A percentile compares a stretch with the other conserved stretches of the same genome.
Conservation (phyloP, 805 yeast genomes). For the Cyberlindnera meyerae region DNA sequence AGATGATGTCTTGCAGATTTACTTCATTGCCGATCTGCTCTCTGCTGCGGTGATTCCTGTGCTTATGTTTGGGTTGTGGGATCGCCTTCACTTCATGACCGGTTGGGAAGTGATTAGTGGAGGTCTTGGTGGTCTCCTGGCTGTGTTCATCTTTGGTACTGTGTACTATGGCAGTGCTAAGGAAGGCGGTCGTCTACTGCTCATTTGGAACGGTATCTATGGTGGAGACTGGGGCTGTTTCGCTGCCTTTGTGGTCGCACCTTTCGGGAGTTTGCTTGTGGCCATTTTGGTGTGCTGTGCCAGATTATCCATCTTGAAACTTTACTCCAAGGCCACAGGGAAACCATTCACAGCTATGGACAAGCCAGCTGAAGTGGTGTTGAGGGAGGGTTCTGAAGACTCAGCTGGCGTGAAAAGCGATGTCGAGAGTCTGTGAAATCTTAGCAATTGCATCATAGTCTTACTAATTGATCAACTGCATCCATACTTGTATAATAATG, state of each 20-base stretch:
- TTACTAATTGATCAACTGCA: too few species aligned
- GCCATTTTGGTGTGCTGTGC: conserved; percentile 47
- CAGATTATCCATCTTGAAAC: conserved; percentile 35
- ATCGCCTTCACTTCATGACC: conserved; percentile 59
- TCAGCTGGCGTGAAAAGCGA: too few species aligned
- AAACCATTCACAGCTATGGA: conserved; percentile 33
- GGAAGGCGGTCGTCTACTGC: conserved; percentile 71
- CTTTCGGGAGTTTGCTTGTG: conserved; percentile 67
- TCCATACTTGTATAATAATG: too few species aligned
- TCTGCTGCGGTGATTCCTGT: conserved; percentile 86
- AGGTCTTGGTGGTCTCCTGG: conserved; percentile 76
- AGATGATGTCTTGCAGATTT: conserved; percentile 77
- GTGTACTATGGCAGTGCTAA: conserved; percentile 67
- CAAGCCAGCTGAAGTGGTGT: too few species aligned
- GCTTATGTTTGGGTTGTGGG: conserved; percentile 71
- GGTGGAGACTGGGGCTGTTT: conserved; percentile 87
- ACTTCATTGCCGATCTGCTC: conserved; percentile 84
- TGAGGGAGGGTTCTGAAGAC: too few species aligned
- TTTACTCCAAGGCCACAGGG: conserved; percentile 18
- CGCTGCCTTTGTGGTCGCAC: conserved; percentile 92
- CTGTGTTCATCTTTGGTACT: conserved; percentile 79
- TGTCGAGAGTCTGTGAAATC: too few species aligned
- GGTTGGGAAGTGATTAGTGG: conserved; percentile 82
- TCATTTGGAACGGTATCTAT: conserved; percentile 79
- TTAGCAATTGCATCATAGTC: too few species aligned